Percentiles rank a stretch among this genome's conserved stretches.
These are phyloP conservation scores for Crithidia brevicula DNA, from an alignment of 208 protist genomes.

Conservation along the genomic window DNA sequence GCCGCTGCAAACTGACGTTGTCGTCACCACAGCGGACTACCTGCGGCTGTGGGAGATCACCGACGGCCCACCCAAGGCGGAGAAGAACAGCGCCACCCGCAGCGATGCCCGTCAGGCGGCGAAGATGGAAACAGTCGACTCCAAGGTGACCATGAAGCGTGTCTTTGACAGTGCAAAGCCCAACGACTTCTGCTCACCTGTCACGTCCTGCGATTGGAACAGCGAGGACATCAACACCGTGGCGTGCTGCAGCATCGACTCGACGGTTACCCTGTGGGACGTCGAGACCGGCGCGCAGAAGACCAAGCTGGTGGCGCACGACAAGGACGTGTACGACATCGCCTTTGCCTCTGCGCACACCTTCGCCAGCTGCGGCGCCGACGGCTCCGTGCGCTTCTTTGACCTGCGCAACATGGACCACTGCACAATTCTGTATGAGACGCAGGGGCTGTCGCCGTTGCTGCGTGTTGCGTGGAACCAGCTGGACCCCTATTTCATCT, in stretches of 20 bases:
- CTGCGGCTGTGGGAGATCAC: slow-evolving; percentile 97
- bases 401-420: slow-evolving; percentile 97
- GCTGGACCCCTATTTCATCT: slow-evolving; percentile 97
- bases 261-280: slow-evolving; percentile 99
- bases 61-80: slow-evolving; percentile 24
- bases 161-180: slow-evolving; percentile 84
- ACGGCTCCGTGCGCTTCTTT: slow-evolving; percentile 98
- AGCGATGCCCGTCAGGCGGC: slow-evolving; percentile 20
- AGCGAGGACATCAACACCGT: slow-evolving; percentile 94
- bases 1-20: slow-evolving; percentile 80
- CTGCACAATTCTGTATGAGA: slow-evolving; percentile 99
- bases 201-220: slow-evolving; percentile 99
- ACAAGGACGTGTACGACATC: slow-evolving; percentile 99
- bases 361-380: slow-evolving; percentile 98
- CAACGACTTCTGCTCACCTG: slow-evolving; percentile 98
- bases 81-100: slow-evolving; percentile 3
- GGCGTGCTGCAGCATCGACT: slow-evolving; percentile 98
- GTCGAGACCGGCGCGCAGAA: slow-evolving; percentile 87
- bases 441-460: slow-evolving; percentile 87
- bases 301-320: slow-evolving; percentile 99
- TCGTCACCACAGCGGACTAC: slow-evolving; percentile 99
- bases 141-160: slow-evolving; percentile 90
- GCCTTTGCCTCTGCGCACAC: slow-evolving; percentile 95
- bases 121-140: slow-evolving; percentile 51
- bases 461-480: slow-evolving; percentile 98